Conservation (phyloP, 441 rosid species). For the Flueggea neowawraea region DNA sequence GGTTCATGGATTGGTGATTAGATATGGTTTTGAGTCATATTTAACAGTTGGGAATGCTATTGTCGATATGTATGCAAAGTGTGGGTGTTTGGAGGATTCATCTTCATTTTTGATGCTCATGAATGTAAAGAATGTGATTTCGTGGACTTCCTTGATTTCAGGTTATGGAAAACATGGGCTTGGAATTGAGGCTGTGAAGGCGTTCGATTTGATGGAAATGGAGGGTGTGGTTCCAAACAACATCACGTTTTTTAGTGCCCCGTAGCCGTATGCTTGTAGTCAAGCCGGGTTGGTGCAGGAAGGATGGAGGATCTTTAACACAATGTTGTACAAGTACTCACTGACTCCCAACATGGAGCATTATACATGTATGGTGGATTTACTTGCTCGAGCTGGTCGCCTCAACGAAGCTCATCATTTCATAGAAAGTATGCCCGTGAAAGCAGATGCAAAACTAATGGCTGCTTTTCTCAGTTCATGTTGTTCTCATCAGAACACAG, state of each 20-base stretch:
- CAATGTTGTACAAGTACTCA: conserved; percentile 17
- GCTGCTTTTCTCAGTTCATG: conserved; percentile 29
- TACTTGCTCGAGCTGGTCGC: conserved; percentile 23
- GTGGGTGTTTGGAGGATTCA: conserved; percentile 20
- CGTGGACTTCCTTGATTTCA: conserved; percentile 23
- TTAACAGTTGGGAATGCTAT: conserved; percentile 23
- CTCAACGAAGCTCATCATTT: conserved; percentile 19
- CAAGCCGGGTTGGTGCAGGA: conserved; percentile 18
- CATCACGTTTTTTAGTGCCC: conserved; percentile 21
- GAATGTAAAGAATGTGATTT: conserved; percentile 16
- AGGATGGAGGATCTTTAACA: conserved; percentile 19
- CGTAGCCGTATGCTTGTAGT: conserved; percentile 25
- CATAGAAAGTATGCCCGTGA: conserved; percentile 19
- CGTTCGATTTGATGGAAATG: conserved; percentile 21
- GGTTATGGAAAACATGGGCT: conserved; percentile 26
- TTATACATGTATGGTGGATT: conserved; percentile 29
- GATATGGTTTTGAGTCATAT: conserved; percentile 13
- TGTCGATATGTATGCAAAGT: conserved; percentile 27
- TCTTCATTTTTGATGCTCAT: conserved; percentile 12
- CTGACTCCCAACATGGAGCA: conserved; percentile 23
- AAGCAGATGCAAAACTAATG: conserved; percentile 22
- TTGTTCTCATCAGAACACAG: conserved; percentile 16
- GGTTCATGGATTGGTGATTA: conserved; percentile 18
- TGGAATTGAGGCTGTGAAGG: conserved; percentile 16
- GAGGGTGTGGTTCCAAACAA: conserved; percentile 15